A percentile compares a stretch with the other conserved stretches of the same genome.
Evolutionary conservation across 306 rosid genomes (phyloP).

Genomic region (Vigna nakashimae): DNA sequence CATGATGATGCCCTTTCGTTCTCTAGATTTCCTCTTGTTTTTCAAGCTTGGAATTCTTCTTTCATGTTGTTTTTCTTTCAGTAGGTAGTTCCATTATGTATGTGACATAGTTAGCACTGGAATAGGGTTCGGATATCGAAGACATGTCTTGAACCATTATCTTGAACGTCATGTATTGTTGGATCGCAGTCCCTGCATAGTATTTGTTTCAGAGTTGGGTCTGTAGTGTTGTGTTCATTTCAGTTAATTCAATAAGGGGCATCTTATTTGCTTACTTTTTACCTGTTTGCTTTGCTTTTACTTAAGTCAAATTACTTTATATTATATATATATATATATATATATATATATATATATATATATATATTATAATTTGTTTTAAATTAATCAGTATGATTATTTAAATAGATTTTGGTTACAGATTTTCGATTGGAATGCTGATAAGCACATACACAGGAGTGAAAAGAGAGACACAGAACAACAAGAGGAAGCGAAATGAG

Average conservation of each 20-base stretch:
- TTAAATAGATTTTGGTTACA: background rate
- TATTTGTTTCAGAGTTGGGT: background rate
- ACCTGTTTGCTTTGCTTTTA: background rate
- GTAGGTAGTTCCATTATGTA: background rate
- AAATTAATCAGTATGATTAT: background rate
- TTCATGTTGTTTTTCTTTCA: background rate
- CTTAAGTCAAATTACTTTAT: background rate
- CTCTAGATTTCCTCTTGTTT: background rate
- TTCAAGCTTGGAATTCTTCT: background rate
- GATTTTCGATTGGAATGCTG: background rate
- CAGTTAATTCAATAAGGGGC: background rate
- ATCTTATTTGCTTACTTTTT: background rate
- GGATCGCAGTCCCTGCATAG: too few species aligned
- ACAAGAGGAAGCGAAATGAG: background rate
- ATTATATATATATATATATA: background rate
- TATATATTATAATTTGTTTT: background rate
- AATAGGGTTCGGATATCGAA: background rate
- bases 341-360: background rate
- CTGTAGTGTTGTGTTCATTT: background rate
- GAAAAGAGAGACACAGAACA: background rate
- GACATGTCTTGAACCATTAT: background rate
- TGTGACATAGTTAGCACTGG: background rate
- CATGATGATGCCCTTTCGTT: slow-evolving; percentile 36
- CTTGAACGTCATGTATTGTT: background rate
- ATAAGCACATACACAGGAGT: background rate